Percentiles rank a stretch among this genome's conserved stretches.
phyloP scores from a whole-genome alignment of 2,329 filamentous ascomycete species.

The Lachnellula cervina region DNA sequence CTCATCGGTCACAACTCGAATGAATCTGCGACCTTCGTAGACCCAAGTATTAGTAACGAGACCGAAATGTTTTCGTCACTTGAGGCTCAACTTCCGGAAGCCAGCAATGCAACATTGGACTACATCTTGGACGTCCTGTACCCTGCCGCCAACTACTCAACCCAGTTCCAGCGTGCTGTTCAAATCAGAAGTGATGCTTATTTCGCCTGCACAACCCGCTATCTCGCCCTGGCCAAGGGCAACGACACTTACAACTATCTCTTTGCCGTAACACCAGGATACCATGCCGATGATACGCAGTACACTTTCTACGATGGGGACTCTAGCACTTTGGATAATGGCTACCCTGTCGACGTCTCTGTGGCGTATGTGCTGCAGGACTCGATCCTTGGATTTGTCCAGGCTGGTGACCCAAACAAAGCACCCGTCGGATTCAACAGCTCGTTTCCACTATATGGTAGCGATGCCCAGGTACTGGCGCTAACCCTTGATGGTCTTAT shows the following conservation, averaged over 20 bases:
- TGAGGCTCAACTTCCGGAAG: background rate
- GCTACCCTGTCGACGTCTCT: slow-evolving; percentile 19
- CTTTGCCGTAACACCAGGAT: slow-evolving; percentile 46
- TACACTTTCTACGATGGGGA: slow-evolving; percentile 46
- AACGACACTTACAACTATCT: slow-evolving; percentile 46
- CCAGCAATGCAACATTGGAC: background rate
- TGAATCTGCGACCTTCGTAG: slow-evolving; percentile 36
- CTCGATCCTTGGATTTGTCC: background rate
- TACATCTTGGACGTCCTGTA: slow-evolving; percentile 41
- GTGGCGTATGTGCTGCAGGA: slow-evolving; percentile 31
- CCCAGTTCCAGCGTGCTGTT: slow-evolving; percentile 39
- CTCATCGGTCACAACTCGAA: slow-evolving; percentile 39
- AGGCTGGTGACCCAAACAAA: background rate
- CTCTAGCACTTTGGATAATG: slow-evolving; percentile 9
- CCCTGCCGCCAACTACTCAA: slow-evolving; percentile 41
- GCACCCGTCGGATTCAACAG: slow-evolving; percentile 7
- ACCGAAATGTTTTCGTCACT: background rate
- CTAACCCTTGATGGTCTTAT: background rate
- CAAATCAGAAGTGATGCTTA: slow-evolving; percentile 39
- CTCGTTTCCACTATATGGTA: slow-evolving; percentile 5
- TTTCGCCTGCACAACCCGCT: slow-evolving; percentile 41
- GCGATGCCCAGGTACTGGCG: slow-evolving; percentile 2
- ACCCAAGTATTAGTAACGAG: slow-evolving; percentile 20
- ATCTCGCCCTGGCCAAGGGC: slow-evolving; percentile 40
- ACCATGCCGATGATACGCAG: slow-evolving; percentile 45